A percentile compares a stretch with the other conserved stretches of the same genome.
Evolutionary conservation across 2,329 filamentous ascomycete species (phyloP).

Genomic region (Paecilomyces niveus): DNA sequence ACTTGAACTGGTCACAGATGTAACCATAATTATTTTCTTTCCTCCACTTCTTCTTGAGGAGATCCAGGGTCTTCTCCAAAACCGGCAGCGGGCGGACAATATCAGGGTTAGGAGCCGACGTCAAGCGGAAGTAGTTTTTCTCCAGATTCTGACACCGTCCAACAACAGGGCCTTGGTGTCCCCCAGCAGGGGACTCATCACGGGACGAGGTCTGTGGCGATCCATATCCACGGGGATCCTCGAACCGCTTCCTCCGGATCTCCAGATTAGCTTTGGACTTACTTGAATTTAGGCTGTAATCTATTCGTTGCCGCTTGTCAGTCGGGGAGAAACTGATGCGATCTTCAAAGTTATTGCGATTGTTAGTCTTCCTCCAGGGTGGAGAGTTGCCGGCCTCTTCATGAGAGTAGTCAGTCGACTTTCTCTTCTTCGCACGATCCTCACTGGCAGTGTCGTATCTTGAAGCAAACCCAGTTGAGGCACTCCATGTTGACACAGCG

Average conservation of each 20-base stretch:
- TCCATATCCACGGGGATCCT: slow-evolving; percentile 42
- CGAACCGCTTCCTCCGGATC: slow-evolving; percentile 82
- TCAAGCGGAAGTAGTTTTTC: slow-evolving; percentile 92
- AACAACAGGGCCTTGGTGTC: slow-evolving; percentile 62
- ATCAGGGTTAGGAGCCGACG: slow-evolving; percentile 78
- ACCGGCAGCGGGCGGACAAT: slow-evolving; percentile 78
- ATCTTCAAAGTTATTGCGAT: slow-evolving; percentile 58
- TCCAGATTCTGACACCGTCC: slow-evolving; percentile 79
- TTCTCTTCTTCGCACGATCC: slow-evolving; percentile 64
- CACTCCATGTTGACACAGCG: slow-evolving; percentile 31
- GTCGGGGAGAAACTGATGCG: slow-evolving; percentile 61
- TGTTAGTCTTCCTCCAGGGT: slow-evolving; percentile 70
- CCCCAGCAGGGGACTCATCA: slow-evolving; percentile 42
- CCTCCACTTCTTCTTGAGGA: slow-evolving; percentile 92
- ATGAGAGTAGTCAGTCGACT: slow-evolving; percentile 60
- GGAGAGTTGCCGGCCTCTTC: slow-evolving; percentile 48
- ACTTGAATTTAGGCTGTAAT: slow-evolving; percentile 56
- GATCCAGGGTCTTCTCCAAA: slow-evolving; percentile 74
- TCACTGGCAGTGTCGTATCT: slow-evolving; percentile 17
- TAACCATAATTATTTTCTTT: slow-evolving; percentile 91
- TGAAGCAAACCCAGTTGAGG: slow-evolving; percentile 12
- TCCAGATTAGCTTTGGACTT: slow-evolving; percentile 85
- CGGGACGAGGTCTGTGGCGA: slow-evolving; percentile 33
- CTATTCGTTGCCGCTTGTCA: slow-evolving; percentile 44
- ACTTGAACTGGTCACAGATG: slow-evolving; percentile 99